Evolutionary conservation across 108 stramenopile genomes (phyloP), one percentile per base, ranked within the genome.

Genomic region (Nitzschia inconspicua): DNA sequence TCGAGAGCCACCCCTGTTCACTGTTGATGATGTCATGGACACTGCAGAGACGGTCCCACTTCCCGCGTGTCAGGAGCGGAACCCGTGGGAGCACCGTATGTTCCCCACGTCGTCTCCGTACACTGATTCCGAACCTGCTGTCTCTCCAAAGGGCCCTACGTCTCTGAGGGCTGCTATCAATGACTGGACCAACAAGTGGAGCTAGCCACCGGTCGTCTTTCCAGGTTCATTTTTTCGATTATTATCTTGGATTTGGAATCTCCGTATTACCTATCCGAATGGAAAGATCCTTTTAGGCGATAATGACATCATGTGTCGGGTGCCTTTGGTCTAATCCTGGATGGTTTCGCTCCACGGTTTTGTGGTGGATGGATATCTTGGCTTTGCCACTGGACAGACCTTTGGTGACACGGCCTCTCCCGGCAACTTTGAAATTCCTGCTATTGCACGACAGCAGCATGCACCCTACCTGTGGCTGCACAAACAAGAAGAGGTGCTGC

Each of bases 161-260:
- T n/a, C n/a, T n/a, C n/a, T n/a, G n/a, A n/a, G n/a, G n/a, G n/a
- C n/a, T n/a, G n/a, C 44, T 14, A 43, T 60, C 29, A 60, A 60
- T 26, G 60, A 60, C 22, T 60, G 44, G 44, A 60, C 60, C 44
- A 47, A 24, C 60, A 60, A 46, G n/a, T 13, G 32, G 19, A 60
- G 6, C 13, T 27, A 60, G 13, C 60, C 60, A 13, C 22, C n/a
- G 13, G 27, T 47, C 29, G 18, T 13, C 0, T 60, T 60, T 31
- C 29, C 60, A 9, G 44, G 60, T 14, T 18, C 36, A 20, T 47
- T 49, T 13, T n/a, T 22, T 8, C 25, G 34, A 2, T 48, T 48
- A 30, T 22, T 47, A 14, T 16, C 24, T 5, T 47, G 44, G 44
- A 10, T 62, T 6, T 62, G 34, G 30, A 62, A 62, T 47, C 47